Percentiles rank a stretch among this genome's conserved stretches.
Conservation (phyloP, 1,139 yeast genomes). For the Taphrina flavorubra region DNA sequence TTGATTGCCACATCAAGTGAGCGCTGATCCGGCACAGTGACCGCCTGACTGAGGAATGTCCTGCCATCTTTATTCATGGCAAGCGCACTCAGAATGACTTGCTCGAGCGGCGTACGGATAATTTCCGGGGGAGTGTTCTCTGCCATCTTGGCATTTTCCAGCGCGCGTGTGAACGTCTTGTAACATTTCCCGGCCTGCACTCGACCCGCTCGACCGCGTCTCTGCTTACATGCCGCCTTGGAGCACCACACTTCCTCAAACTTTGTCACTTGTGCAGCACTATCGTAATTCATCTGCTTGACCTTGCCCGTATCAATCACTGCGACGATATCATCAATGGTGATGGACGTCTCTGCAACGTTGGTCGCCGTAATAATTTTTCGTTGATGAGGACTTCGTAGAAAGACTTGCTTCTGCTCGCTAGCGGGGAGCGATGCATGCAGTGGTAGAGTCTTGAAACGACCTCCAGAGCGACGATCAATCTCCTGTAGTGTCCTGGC, state of each 20-base stretch:
- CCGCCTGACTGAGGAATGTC: constrained; percentile 70
- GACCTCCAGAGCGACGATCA: constrained; percentile 46
- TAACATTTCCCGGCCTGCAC: constrained; percentile 81
- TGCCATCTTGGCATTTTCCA: constrained; percentile 64
- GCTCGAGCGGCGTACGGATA: constrained; percentile 78
- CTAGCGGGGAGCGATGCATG: constrained; percentile 85
- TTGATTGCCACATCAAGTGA: constrained; percentile 69
- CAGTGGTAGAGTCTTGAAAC: constrained; percentile 64
- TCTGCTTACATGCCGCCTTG: constrained; percentile 85
- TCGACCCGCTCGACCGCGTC: constrained; percentile 99
- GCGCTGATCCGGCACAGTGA: constrained; percentile 75
- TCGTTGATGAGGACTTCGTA: constrained; percentile 57
- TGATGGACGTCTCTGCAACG: constrained; percentile 82
- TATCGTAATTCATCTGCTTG: constrained; percentile 74
- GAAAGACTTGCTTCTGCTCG: constrained; percentile 80
- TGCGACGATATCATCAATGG: constrained; percentile 91
- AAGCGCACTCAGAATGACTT: constrained; percentile 78
- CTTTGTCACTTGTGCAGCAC: constrained; percentile 69
- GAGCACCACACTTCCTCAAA: constrained; percentile 87
- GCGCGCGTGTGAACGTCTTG: constrained; percentile 72
- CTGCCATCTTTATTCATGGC: constrained; percentile 80
- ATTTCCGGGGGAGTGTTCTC: constrained; percentile 87
- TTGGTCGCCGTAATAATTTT: constrained; percentile 88
- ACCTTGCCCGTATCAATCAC: constrained; percentile 89
- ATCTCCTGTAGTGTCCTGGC: constrained; percentile 60